Percentiles rank a stretch among this genome's conserved stretches.
phyloP scores from a whole-genome alignment of 306 rosid genomes.

The Mucuna pruriens region DNA sequence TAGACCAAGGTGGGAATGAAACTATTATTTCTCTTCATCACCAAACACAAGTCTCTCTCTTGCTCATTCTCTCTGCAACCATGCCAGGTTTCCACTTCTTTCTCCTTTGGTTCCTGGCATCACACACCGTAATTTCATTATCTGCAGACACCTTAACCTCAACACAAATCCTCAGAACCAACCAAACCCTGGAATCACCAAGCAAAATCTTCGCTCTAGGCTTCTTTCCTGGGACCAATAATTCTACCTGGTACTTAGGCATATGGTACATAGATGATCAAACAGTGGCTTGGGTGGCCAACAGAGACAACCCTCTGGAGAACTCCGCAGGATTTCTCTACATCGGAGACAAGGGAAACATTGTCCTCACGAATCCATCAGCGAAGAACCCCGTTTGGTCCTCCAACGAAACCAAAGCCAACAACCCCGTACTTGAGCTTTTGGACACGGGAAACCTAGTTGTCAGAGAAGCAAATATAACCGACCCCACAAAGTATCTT shows the following conservation, averaged over 20 bases:
- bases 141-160: conserved; percentile 52
- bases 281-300: conserved; percentile 78
- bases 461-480: conserved; percentile 41
- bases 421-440: conserved; percentile 53
- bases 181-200: conserved; percentile 60
- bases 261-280: conserved; percentile 52
- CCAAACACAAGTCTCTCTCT: conserved; percentile 23
- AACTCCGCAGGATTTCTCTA: conserved; percentile 47
- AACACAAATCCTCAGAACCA: conserved; percentile 44
- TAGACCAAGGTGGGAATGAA: neutral
- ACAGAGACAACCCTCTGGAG: conserved; percentile 66
- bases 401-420: conserved; percentile 40
- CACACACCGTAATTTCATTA: conserved; percentile 28
- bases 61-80: conserved; percentile 33
- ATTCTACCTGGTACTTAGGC: conserved; percentile 60
- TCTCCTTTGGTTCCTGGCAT: conserved; percentile 32
- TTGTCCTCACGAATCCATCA: conserved; percentile 44
- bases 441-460: conserved; percentile 68
- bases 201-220: conserved; percentile 56
- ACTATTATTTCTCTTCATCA: neutral
- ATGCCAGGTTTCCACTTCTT: conserved; percentile 42
- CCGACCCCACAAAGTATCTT: conserved; percentile 33
- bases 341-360: conserved; percentile 47
- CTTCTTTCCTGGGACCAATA: conserved; percentile 39
- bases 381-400: conserved; percentile 49